Percentiles rank a stretch among this genome's conserved stretches.
Conservation (phyloP, 192 early-diverging fungal species). For the Chytriomyces confervae region DNA sequence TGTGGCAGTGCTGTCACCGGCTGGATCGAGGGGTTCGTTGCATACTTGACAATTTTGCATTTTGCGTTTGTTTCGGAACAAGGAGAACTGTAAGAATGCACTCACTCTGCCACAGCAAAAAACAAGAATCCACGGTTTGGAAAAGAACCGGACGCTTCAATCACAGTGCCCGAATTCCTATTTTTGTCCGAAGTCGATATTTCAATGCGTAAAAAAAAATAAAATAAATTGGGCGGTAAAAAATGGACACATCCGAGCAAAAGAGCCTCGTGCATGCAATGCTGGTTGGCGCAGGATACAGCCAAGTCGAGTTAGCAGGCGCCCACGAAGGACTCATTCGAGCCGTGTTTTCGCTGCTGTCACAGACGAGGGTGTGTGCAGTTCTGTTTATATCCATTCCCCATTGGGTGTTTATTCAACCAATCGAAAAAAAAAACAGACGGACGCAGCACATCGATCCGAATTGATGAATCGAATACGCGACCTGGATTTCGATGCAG, state of each 20-base stretch:
- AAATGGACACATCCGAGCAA: too few relatives aligned
- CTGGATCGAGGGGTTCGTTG: background rate
- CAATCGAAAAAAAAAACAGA: background rate
- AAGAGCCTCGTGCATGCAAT: background rate
- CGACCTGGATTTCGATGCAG: background rate
- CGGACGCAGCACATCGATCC: background rate
- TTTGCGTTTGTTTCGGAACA: too few relatives aligned
- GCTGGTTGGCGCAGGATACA: background rate
- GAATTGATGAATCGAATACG: conserved; percentile 1
- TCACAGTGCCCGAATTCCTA: too few relatives aligned
- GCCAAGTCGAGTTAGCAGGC: background rate
- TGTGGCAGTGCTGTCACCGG: background rate
- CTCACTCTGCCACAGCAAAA: too few relatives aligned
- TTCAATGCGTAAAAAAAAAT: too few relatives aligned
- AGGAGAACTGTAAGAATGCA: too few relatives aligned
- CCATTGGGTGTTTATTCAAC: background rate
- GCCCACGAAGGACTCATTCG: background rate
- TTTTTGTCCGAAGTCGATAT: too few relatives aligned
- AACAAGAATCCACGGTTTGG: too few relatives aligned
- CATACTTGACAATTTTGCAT: too few relatives aligned
- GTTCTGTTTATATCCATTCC: background rate
- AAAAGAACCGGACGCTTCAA: too few relatives aligned
- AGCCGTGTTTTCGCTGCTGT: conserved; percentile 14
- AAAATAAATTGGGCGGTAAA: too few relatives aligned
- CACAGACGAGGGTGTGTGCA: conserved; percentile 7